Evolutionary conservation across 306 rosid genomes (phyloP).

Genomic region (Betula pendula): DNA sequence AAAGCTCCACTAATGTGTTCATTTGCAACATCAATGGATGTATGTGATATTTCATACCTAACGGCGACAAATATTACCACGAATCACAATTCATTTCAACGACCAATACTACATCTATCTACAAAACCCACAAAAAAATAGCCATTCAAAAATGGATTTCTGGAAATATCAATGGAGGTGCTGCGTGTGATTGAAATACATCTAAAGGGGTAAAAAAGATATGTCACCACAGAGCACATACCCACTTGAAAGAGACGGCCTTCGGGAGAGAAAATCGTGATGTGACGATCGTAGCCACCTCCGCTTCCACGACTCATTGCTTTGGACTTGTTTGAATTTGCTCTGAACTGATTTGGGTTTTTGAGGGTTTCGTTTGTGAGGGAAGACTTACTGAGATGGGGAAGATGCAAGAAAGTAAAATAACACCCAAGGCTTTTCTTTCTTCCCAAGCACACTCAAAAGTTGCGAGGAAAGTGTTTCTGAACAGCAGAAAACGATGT

Average conservation of each 20-base stretch:
- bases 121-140: background rate
- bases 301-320: constrained; percentile 88
- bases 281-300: constrained; percentile 97
- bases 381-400: background rate
- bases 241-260: constrained; percentile 92
- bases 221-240: constrained; percentile 6
- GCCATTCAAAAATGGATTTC: background rate
- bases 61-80: background rate
- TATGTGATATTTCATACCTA: background rate
- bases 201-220: background rate
- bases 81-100: background rate
- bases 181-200: background rate
- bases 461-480: background rate
- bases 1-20: background rate
- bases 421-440: background rate
- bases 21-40: background rate
- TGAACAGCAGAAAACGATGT: background rate
- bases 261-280: constrained; percentile 97
- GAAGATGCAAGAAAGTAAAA: background rate
- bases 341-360: constrained; percentile 1
- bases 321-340: constrained; percentile 6
- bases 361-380: background rate
- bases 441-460: constrained; percentile 20
- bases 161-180: background rate
- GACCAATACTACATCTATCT: background rate